These are phyloP conservation scores for Spergularia azorica DNA, from an alignment of 179 eudicot genomes.

Conservation along the genomic window DNA sequence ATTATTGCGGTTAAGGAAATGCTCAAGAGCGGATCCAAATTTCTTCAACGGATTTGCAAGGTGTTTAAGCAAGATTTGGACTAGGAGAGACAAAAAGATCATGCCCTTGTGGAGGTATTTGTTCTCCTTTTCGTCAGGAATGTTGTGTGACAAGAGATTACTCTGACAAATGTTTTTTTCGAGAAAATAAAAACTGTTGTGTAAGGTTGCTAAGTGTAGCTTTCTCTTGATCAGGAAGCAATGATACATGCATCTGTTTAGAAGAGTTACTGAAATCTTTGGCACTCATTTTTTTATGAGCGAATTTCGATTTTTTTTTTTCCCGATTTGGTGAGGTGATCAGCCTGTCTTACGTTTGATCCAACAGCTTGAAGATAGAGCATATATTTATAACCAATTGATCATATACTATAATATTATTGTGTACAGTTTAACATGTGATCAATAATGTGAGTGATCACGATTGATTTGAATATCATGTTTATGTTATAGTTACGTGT, in stretches of 20 bases:
- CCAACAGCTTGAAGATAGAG: no score
- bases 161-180: slow-evolving; percentile 11
- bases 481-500: no score
- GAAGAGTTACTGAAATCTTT: not conserved
- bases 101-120: slow-evolving; percentile 25
- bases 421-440: no score
- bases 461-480: no score
- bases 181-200: slow-evolving; percentile 3
- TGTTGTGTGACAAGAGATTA: slow-evolving; percentile 17
- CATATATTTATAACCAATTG: no score
- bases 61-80: slow-evolving; percentile 23
- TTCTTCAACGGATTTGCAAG: slow-evolving; percentile 14
- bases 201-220: slow-evolving; percentile 17
- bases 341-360: no score
- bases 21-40: slow-evolving; percentile 17
- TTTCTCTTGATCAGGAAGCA: slow-evolving; percentile 9
- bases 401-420: no score
- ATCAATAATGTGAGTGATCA: no score
- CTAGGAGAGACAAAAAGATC: slow-evolving; percentile 20
- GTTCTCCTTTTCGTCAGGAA: slow-evolving; percentile 29
- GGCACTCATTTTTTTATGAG: not conserved
- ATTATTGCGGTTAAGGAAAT: slow-evolving; percentile 18
- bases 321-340: no score
- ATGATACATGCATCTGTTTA: slow-evolving; percentile 3
- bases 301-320: no score